Base-by-base conservation (phyloP, 352 stramenopile species). In the Elongisporangium senticosum region DNA sequence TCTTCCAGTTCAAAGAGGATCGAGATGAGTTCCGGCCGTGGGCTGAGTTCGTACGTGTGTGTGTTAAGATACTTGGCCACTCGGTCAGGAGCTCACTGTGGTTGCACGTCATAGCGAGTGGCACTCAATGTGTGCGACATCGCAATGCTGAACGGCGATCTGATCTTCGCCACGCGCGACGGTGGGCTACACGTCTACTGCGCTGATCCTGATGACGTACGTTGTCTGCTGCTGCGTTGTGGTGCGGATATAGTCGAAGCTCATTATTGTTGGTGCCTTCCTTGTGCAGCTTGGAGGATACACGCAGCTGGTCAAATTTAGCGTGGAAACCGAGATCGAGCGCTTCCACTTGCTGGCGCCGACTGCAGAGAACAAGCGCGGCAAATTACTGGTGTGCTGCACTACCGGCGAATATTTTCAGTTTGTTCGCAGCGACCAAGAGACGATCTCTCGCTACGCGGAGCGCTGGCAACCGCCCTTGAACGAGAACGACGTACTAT, bases 81-180 rank as follows among this genome's bases (percentile, higher is more conserved):
- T 43, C 11, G 1, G 10, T 3, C 15, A 14, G 3, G 13, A 43
- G 11, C 33, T 43, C 8, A 43, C 11, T 43, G 33, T 43, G 8
- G 10, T 10, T 43, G 33, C 1, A 2, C 33, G 3, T 37, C 21
- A 20, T 48, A 93, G 84, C 70, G 68, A 48, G 76, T 89, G 20
- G 72, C 75, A 5, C 62, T 91, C 2, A 94, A 92, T 68, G 75
- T 89, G 24, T 88, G 82, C 51, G 77, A 79, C 48, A 61, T 86
- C 22, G 68, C 68, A 20, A 48, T 87, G 24, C 57, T 86, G 8
- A 71, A 83, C 37, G 68, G 68, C 7, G 72, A 83, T 55, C 63
- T 94, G 17, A 66, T 90, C 8, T 58, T 89, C 58, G 79, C 76
- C 28, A 92, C 82, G 5, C 72, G 80, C 53, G 79, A 90, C 28